Evolutionary conservation across 352 stramenopile species (phyloP).

Genomic region (Pythium apleroticum): DNA sequence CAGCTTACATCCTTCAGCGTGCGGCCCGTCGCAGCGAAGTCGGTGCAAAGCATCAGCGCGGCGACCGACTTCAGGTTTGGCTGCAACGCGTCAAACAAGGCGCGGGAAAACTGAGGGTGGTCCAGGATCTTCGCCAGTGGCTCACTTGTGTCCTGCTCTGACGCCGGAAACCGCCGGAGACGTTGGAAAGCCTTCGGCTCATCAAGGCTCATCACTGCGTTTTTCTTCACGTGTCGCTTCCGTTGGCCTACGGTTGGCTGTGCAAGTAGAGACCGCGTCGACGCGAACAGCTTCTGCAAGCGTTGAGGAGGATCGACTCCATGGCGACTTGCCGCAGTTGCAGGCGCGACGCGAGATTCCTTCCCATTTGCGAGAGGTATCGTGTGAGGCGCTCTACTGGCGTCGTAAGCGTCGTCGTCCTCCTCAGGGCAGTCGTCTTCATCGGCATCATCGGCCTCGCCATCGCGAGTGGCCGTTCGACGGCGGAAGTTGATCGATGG

Average conservation of each 20-base stretch:
- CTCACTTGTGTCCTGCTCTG: not conserved
- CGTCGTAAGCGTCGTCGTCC: slow-evolving; percentile 2
- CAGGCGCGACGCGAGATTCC: slow-evolving; percentile 1
- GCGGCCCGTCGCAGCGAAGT: not conserved
- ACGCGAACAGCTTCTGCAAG: slow-evolving; percentile 20
- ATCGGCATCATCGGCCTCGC: not conserved
- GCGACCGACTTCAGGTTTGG: slow-evolving; percentile 1
- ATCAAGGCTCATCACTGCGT: slow-evolving; percentile 41
- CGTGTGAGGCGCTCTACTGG: not conserved
- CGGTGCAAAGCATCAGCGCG: not conserved
- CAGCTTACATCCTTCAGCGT: slow-evolving; percentile 7
- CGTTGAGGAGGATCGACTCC: not conserved
- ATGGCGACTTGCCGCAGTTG: not conserved
- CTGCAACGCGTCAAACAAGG: slow-evolving; percentile 6
- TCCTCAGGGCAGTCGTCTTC: slow-evolving; percentile 4
- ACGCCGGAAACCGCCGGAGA: slow-evolving; percentile 13
- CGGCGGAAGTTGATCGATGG: not conserved
- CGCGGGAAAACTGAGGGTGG: slow-evolving; percentile 12
- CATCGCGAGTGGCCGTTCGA: not conserved
- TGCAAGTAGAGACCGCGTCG: slow-evolving; percentile 15
- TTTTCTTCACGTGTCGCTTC: slow-evolving; percentile 31
- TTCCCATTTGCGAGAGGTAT: not conserved
- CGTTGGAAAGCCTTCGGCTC: slow-evolving; percentile 40
- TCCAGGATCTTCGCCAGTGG: not conserved
- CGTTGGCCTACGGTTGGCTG: not conserved